Evolutionary conservation across 1,284 basidiomycete genomes (phyloP).

Genomic region (Tylopilus sp.): DNA sequence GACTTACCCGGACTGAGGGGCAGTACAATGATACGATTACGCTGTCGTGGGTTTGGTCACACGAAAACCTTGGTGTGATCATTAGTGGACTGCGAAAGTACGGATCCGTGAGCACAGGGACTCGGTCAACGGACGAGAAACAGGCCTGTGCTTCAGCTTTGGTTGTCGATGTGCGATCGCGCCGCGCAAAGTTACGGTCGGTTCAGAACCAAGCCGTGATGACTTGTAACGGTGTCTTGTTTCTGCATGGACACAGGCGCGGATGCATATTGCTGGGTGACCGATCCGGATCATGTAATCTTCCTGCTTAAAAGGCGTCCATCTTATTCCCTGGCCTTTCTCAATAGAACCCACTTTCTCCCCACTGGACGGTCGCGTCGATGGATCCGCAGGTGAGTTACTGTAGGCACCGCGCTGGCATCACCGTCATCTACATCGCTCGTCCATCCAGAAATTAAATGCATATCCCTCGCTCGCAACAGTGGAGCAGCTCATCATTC

Average conservation of each 20-base stretch:
- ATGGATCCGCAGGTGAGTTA: constrained; percentile 60
- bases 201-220: neutral
- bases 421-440: constrained; percentile 1
- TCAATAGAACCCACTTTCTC: neutral
- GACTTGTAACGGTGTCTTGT: neutral
- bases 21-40: constrained; percentile 65
- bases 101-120: neutral
- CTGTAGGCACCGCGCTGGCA: neutral
- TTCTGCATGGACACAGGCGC: neutral
- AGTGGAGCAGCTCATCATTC: constrained; percentile 68
- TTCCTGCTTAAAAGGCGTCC: constrained; percentile 7
- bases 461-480: constrained; percentile 63
- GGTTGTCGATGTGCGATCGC: neutral
- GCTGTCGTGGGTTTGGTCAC: constrained; percentile 58
- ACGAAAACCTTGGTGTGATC: constrained; percentile 78
- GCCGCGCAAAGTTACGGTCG: too few relatives aligned
- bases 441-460: constrained; percentile 49
- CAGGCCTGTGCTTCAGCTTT: neutral
- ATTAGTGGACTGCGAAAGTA: constrained; percentile 35
- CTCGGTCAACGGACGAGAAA: neutral
- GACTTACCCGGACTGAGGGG: constrained; percentile 69
- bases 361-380: neutral
- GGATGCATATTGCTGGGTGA: constrained; percentile 2
- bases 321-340: neutral
- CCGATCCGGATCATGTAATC: too few relatives aligned